Evolutionary conservation across 257 asterid species (phyloP).

Genomic region (Ocimum tenuiflorum): DNA sequence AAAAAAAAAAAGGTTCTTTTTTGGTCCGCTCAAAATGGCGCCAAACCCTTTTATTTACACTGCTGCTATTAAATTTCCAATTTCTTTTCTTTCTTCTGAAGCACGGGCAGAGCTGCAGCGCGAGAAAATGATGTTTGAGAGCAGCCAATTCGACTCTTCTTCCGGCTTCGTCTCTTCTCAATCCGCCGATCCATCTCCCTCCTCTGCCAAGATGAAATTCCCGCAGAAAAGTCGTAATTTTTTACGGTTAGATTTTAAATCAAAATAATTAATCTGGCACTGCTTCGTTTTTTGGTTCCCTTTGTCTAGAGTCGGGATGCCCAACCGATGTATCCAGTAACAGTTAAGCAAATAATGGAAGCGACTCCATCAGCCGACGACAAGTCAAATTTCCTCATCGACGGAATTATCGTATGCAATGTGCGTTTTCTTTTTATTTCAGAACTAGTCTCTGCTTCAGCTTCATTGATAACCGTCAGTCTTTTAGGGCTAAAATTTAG

Average conservation of each 20-base stretch:
- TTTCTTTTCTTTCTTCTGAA: neutral
- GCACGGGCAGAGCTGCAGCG: neutral
- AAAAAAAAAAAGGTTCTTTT: too few species aligned
- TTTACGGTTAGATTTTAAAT: neutral
- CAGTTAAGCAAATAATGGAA: slow-evolving; percentile 66
- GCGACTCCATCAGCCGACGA: slow-evolving; percentile 48
- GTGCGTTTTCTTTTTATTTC: slow-evolving; percentile 27
- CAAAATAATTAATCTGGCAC: neutral
- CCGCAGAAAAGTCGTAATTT: neutral
- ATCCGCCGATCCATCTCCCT: slow-evolving; percentile 35
- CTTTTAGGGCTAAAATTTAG: neutral
- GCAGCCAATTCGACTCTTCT: slow-evolving; percentile 48
- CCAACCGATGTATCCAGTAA: slow-evolving; percentile 66
- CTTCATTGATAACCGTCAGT: neutral
- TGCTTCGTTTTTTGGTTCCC: neutral
- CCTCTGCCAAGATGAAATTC: slow-evolving; percentile 55
- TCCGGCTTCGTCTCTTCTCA: slow-evolving; percentile 49
- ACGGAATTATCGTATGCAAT: slow-evolving; percentile 52
- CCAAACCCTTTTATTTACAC: slow-evolving; percentile 15
- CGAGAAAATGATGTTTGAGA: slow-evolving; percentile 46
- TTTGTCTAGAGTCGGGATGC: slow-evolving; percentile 51
- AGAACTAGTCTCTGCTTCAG: neutral
- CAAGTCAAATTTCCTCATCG: slow-evolving; percentile 46
- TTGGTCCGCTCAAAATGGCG: slow-evolving; percentile 21
- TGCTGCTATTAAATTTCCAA: neutral